Percentiles rank a stretch among this genome's conserved stretches.
Conservation (phyloP, 2,329 filamentous ascomycete species). For the Paecilomyces fulvus region DNA sequence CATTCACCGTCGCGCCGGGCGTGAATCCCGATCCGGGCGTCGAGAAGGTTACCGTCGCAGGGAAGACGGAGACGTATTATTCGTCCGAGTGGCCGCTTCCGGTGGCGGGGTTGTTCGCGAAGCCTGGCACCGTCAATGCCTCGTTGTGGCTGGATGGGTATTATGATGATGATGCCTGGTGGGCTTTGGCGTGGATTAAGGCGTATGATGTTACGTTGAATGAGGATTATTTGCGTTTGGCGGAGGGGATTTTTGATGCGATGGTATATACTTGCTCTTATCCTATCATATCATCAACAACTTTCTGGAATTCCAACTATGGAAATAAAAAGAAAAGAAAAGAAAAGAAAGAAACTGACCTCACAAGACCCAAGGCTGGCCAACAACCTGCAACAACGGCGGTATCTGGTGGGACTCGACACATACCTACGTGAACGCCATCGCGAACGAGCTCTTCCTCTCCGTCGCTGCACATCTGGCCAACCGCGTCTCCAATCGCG, state of each 20-base stretch:
- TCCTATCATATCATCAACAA: neutral
- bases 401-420: slow-evolving; percentile 43
- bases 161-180: slow-evolving; percentile 49
- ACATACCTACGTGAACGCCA: slow-evolving; percentile 43
- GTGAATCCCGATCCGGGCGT: slow-evolving; percentile 13
- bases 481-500: slow-evolving; percentile 35
- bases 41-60: slow-evolving; percentile 6
- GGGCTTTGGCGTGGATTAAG: slow-evolving; percentile 47
- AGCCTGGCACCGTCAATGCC: slow-evolving; percentile 9
- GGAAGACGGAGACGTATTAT: neutral
- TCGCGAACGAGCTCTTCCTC: slow-evolving; percentile 51
- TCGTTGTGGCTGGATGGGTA: slow-evolving; percentile 17
- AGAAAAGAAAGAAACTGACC: no score
- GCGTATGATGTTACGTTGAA: slow-evolving; percentile 46
- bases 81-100: neutral
- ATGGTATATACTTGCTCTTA: no score
- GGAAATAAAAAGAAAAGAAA: no score
- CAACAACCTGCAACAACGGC: slow-evolving; percentile 35
- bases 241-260: slow-evolving; percentile 42
- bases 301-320: no score
- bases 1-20: slow-evolving; percentile 20
- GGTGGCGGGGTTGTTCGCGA: neutral
- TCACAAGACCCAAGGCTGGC: slow-evolving; percentile 29
- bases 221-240: slow-evolving; percentile 37
- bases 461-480: slow-evolving; percentile 48